A percentile compares a stretch with the other conserved stretches of the same genome.
phyloP scores from a whole-genome alignment of 176 grass and related monocot species.

The Leersia perrieri region DNA sequence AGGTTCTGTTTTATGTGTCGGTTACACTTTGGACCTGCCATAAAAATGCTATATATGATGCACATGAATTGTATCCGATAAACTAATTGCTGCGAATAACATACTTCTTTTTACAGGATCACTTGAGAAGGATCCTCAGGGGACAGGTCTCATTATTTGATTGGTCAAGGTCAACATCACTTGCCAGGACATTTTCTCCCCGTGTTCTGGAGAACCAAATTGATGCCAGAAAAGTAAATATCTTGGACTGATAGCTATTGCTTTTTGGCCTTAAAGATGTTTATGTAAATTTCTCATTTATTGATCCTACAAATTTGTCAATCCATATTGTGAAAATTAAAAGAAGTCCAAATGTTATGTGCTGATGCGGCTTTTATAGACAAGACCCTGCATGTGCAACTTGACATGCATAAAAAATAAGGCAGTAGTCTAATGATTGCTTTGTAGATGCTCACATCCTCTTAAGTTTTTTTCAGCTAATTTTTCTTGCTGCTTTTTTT shows the following conservation, averaged over 20 bases:
- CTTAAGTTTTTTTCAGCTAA: constrained; percentile 4
- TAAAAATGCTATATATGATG: constrained; percentile 8
- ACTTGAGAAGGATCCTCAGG: constrained; percentile 96
- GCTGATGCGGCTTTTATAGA: background rate
- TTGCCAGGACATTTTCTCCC: constrained; percentile 88
- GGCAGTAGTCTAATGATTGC: background rate
- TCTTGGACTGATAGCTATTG: constrained; percentile 3
- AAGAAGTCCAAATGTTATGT: background rate
- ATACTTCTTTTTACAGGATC: constrained; percentile 63
- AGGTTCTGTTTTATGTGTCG: constrained; percentile 9
- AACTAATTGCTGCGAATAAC: constrained; percentile 10
- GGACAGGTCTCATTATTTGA: constrained; percentile 97
- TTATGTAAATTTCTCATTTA: background rate
- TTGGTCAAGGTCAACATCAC: constrained; percentile 92
- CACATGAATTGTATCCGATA: background rate
- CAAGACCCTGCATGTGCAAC: constrained; percentile 3
- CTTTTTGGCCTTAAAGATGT: background rate
- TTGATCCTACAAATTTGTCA: constrained; percentile 10
- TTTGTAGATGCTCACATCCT: constrained; percentile 15
- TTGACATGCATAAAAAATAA: constrained; percentile 5
- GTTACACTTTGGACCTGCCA: background rate
- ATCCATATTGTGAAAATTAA: constrained; percentile 16
- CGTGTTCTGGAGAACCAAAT: constrained; percentile 88
- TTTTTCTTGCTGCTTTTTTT: constrained; percentile 20
- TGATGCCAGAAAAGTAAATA: constrained; percentile 86